Evolutionary conservation across 2,329 filamentous ascomycete genomes (phyloP), one percentile per base, ranked within the genome.

Genomic region (Emericellopsis cladophorae): DNA sequence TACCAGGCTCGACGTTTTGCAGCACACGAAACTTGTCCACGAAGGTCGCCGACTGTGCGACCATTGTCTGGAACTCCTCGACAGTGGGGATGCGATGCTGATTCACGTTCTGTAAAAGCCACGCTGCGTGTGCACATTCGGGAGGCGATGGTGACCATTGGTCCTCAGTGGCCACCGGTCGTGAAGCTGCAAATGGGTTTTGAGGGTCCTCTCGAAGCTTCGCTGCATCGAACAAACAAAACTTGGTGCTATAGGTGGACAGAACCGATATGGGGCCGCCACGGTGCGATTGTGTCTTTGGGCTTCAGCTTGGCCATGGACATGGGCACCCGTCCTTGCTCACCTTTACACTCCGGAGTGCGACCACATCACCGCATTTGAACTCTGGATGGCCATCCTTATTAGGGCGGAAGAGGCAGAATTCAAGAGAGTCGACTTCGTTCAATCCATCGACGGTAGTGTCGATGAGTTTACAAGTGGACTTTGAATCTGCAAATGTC

Each of bases 21-120:
- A 95, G 68, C 15, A 81, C 62, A 31, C 65, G 65, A 50, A 80
- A 81, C 53, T 82, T 87, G 9, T 71, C 53, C 36, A 60, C 69
- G 36, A 64, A 34, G 35, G 68, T 68, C 31, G 55, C 45, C 0
- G 74, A 70, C 32, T 56, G 56, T 0, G 51, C 42, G 3, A 57
- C 54, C 40, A 55, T 58, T 3, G 44, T 38, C 14, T 65, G 46
- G 44, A 76, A 79, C n/a, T 65, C 59, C 3, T 52, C 46, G 11
- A 54, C 46, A 3, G 56, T 54, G 1, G 73, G 72, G 8, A 79
- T 40, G 12, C 48, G 44, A 7, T 54, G 42, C 44, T 70, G 70
- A 45, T 68, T 56, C 34, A 68, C 54, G 8, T 54, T 50, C 41
- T 70, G 59, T 46, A 68, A 70, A 31, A 76, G 49, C 48, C 57